These are phyloP conservation scores for Dothistroma septosporum DNA, from an alignment of 2,329 filamentous ascomycete species.

Conservation along the genomic window DNA sequence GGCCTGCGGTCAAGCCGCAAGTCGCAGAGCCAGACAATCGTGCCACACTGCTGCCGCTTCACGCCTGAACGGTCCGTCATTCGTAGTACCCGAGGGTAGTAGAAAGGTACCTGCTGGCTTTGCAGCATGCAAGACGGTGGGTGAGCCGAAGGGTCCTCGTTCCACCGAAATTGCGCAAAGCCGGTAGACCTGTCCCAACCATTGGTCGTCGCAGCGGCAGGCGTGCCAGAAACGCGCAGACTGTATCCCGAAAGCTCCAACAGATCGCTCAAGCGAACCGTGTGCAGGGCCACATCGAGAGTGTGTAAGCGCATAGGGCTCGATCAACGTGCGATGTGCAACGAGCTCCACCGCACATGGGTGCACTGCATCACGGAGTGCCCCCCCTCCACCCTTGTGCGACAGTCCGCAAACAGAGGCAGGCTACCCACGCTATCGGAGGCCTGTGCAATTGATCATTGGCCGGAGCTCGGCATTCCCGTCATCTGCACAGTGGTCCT, in stretches of 20 bases:
- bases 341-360: not conserved
- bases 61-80: not conserved
- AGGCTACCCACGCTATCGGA: conserved; percentile 9
- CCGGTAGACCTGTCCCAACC: not conserved
- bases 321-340: not conserved
- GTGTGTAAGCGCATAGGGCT: conserved; percentile 10
- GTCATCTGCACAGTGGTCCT: conserved; percentile 11
- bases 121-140: conserved; percentile 11
- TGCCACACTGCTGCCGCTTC: conserved; percentile 11
- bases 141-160: conserved; percentile 9
- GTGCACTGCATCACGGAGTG: not conserved
- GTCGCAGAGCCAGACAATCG: conserved; percentile 14
- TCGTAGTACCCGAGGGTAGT: conserved; percentile 18
- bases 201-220: not conserved
- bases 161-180: not conserved
- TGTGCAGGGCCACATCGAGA: conserved; percentile 11
- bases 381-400: not conserved
- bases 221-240: not conserved
- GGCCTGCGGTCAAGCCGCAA: conserved; percentile 13
- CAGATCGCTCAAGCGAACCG: conserved; percentile 6
- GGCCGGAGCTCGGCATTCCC: conserved; percentile 15
- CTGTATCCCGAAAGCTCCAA: not conserved
- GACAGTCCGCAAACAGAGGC: not conserved
- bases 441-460: conserved; percentile 9
- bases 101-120: conserved; percentile 50